phyloP scores from a whole-genome alignment of 371 early-diverging fungal genomes.

The Mortierella sp. region DNA sequence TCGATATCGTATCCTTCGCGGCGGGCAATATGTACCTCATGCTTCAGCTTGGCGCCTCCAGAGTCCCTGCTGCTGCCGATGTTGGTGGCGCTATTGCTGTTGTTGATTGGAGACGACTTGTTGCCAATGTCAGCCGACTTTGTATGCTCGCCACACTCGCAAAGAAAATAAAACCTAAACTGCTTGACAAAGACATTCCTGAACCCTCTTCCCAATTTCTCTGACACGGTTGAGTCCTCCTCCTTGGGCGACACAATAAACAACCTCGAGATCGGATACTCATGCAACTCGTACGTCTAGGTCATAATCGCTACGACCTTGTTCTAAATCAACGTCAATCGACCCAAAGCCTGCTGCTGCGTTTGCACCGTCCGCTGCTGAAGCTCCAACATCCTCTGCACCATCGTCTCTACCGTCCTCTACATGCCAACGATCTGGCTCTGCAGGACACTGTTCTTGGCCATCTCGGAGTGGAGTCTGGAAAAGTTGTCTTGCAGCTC shows the following conservation, averaged over 20 bases:
- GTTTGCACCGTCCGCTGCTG: slow-evolving; percentile 11
- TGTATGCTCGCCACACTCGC: slow-evolving; percentile 22
- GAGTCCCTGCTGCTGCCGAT: not conserved
- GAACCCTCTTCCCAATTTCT: not conserved
- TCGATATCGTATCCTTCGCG: slow-evolving; percentile 20
- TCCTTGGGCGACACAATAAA: slow-evolving; percentile 19
- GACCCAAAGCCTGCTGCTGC: slow-evolving; percentile 9
- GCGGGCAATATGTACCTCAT: slow-evolving; percentile 18
- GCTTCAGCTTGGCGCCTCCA: not conserved
- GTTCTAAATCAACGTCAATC: not conserved
- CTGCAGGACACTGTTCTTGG: not conserved
- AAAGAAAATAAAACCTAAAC: slow-evolving; percentile 15
- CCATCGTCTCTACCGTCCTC: not conserved
- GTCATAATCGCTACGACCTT: not conserved
- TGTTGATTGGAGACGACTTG: not conserved
- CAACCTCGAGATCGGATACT: slow-evolving; percentile 19
- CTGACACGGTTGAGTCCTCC: not conserved
- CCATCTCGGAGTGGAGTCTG: not conserved
- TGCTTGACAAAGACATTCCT: not conserved
- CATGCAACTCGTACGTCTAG: slow-evolving; percentile 14
- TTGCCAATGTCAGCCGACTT: not conserved
- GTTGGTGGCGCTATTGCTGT: not conserved
- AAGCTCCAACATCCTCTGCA: not conserved
- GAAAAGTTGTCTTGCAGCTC: not conserved
- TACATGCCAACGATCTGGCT: not conserved